Evolutionary conservation across 257 asterid species (phyloP), one percentile per base, ranked within the genome.

Genomic region (Craterostigma plantagineum): DNA sequence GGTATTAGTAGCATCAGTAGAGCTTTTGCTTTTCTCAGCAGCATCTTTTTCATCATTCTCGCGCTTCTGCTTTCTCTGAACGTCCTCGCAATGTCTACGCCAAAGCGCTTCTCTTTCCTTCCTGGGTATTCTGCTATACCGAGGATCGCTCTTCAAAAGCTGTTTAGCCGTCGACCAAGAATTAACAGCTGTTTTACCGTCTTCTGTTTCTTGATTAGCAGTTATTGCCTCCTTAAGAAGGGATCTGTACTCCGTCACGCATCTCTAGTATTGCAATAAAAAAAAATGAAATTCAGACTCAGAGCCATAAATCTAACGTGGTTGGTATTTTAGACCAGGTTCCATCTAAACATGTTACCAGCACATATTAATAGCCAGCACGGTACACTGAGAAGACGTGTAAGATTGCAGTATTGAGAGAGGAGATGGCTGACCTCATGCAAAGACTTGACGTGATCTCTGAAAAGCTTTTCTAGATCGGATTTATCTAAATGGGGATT

Each of bases 91-190:
- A 48, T 76, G 87, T 30, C 95, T 60, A 27, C 68, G 75, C 98
- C 98, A 87, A 46, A 79, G 55, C 55, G 86, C 48, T 55, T 87
- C 98, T 57, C 93, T 56, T 16, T 82, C 95, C 61, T 82, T 87
- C 68, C 95, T 76, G 4, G 91, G 72, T 81, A 76, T 67, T 63
- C 70, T 87, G 56, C 70, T 56, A 46, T 87, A 87, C 45, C 93
- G 62, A 4, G 78, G 79, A 56, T 87, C 93, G 11, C 39, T 70
- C 67, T 76, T 87, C 27, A 87, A 57, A 51, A 70, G 60, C 14
- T 51, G 80, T 49, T 82, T 87, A 35, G 98, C 93, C 15, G 95
- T 74, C 34, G 93, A 82, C 98, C 98, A 87, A 14, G 98, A 87
- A 14, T 69, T 74, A 35, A 75, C 37, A 35, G 60, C 59, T 30